Base-by-base conservation (phyloP, 768 basidiomycete genomes). In the Candolleomyces aberdarensis region DNA sequence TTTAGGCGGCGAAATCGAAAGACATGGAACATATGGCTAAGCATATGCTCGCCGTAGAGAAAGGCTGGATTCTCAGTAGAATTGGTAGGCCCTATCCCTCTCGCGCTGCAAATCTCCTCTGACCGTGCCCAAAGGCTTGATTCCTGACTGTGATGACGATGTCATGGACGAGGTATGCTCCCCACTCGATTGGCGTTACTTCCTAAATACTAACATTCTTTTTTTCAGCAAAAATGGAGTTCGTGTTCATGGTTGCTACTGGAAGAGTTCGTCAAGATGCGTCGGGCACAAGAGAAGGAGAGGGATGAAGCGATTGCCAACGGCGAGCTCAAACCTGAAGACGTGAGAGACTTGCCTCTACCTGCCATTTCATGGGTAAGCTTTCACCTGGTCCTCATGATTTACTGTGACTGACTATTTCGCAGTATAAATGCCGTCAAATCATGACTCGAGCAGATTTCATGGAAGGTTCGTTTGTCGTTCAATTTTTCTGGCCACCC, bases 401-500 rank as follows among this genome's bases (percentile, higher is more conserved):
- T 29, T 26, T 36, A 13, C 9, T 40, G 22, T 14, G 44, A 3
- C 29, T 54, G 47, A 59, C 32, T 44, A 8, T 58, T 60, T 63
- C 40, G 59, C 46, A 82, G 86, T 87, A 86, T 76, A 82, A 80
- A 64, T 89, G 88, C 71, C 80, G 89, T 41, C 83, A 89, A 69
- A 87, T 94, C 55, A 92, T 90, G 93, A 92, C 92, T 3, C 78
- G 92, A 15, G 78, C 90, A 0, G 92, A 95, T 72, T 95, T 90
- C 69, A 72, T 96, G 65, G 89, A 88, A 71, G 48, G 48, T 49
- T 10, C 41, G 41, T n/a, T 43, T n/a, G n/a, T n/a, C 11, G 13
- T 5, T 43, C 41, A 3, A 13, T 11, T n/a, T 13, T 43, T 43
- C n/a, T 3, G 5, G 2, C n/a, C 41, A 43, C 11, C 13, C 2